Base-by-base conservation (phyloP, 331 rosid genomes). In the Prunus yedoensis region DNA sequence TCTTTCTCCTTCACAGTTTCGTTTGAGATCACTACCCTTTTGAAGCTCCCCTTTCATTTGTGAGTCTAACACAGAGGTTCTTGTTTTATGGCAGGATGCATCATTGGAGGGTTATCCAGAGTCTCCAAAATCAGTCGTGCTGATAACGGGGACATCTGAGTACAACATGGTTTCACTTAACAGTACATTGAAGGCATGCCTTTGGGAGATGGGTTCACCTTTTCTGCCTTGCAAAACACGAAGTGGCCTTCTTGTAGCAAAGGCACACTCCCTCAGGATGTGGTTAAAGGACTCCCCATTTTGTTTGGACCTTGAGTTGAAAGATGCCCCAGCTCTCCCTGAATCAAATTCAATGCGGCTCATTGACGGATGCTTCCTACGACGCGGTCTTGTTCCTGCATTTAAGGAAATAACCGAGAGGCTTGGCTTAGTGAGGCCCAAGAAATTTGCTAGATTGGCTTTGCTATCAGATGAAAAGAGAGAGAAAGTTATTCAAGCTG, bases 141-240 rank as follows among this genome's bases (percentile, higher is more conserved):
- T 94, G 51, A 90, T 91, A 81, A 91, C 98, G 30, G 97, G 98
- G 77, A 87, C 89, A 52, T 91, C 97, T 17, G 97, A 91, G 73
- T 94, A 94, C 80, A 94, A 94, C 88, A 83, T 78, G 89, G 89
- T 94, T 81, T 94, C 98, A 6, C 97, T 94, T 8, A 82, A 87
- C 60, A 90, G 87, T 76, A 90, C 98, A 49, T 61, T 94, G 81
- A 94, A 87, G 82, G 96, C 89, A 3, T 91, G 85, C 78, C 97
- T 94, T 76, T 94, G 97, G 98, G 97, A 94, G 81, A 94, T 91
- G 94, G 98, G 96, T 3, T 94, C 98, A 2, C 98, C 98, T 47
- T 94, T 94, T 78, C 88, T 91, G 75, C 98, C 98, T 27, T 90
- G 98, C 53, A 87, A 79, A 81, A 91, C 98, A 11, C 77, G 97